Conservation (phyloP, 2,329 filamentous ascomycete species). For the Penicillium hesseltinei region DNA sequence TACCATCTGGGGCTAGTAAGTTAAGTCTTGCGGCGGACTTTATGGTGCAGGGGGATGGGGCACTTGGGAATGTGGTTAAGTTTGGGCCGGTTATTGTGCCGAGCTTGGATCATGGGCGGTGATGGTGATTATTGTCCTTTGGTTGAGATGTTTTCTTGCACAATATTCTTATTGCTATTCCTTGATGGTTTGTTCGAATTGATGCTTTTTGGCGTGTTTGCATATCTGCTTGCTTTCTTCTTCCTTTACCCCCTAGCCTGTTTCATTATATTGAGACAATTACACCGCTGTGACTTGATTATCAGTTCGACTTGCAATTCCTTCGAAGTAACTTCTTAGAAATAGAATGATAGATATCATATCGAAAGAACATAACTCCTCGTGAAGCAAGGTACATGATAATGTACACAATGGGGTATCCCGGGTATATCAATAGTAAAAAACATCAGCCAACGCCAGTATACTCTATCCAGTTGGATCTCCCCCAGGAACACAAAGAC, state of each 20-base stretch:
- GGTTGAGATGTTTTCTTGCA: neutral
- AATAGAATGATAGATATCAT: neutral
- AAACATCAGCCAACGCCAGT: neutral
- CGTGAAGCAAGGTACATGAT: neutral
- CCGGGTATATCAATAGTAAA: neutral
- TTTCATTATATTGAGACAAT: neutral
- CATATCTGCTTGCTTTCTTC: neutral
- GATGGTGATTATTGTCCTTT: neutral
- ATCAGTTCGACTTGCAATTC: neutral
- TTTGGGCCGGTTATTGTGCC: constrained; percentile 96
- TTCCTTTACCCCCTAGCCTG: neutral
- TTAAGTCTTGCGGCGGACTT: constrained; percentile 92
- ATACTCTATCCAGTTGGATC: constrained; percentile 29
- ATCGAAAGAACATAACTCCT: neutral
- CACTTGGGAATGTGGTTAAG: constrained; percentile 80
- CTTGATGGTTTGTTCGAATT: neutral
- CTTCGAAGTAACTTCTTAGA: neutral
- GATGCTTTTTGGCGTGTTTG: constrained; percentile 5
- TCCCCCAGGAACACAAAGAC: constrained; percentile 81
- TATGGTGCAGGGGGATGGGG: constrained; percentile 88
- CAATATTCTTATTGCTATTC: constrained; percentile 6
- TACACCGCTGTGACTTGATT: neutral
- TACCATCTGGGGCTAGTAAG: constrained; percentile 44
- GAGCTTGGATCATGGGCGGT: constrained; percentile 72
- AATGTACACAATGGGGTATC: neutral